Evolutionary conservation across 2,329 filamentous ascomycete species (phyloP).

Genomic region (Rugonectria rugulosa): DNA sequence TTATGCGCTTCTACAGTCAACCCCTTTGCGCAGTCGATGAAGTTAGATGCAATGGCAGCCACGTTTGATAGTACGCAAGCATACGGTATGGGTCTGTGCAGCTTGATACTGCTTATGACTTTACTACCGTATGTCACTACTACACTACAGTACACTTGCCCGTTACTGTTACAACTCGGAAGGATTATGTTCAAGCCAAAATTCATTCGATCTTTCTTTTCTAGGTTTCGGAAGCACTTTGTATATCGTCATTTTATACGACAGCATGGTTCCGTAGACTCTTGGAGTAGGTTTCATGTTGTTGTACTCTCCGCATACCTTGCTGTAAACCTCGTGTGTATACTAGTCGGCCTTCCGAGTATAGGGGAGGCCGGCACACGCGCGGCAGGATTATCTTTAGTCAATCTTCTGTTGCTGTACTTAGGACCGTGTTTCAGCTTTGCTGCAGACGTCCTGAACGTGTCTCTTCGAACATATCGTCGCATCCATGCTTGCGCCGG

Average conservation of each 20-base stretch:
- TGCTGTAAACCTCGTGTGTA: slow-evolving; percentile 13
- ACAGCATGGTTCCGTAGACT: slow-evolving; percentile 12
- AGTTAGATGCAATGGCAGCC: not conserved
- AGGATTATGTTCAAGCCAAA: not conserved
- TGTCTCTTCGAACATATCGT: slow-evolving; percentile 11
- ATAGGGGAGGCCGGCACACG: slow-evolving; percentile 1
- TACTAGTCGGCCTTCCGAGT: not conserved
- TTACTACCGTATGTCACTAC: not conserved
- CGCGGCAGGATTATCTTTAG: slow-evolving; percentile 15
- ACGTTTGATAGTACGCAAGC: not conserved
- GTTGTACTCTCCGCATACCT: slow-evolving; percentile 7
- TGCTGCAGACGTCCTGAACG: slow-evolving; percentile 3
- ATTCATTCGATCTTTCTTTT: not conserved
- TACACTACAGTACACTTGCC: not conserved
- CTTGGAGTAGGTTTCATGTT: slow-evolving; percentile 3
- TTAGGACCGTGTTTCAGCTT: slow-evolving; percentile 15
- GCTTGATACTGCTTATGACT: not conserved
- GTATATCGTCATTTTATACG: not conserved
- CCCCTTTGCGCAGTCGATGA: not conserved
- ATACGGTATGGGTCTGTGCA: not conserved
- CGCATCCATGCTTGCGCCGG: slow-evolving; percentile 14
- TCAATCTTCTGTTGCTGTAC: slow-evolving; percentile 16
- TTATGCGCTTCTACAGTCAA: no score
- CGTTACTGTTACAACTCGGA: not conserved
- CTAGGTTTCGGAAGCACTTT: not conserved